These are phyloP conservation scores for Xylaria longipes DNA, from an alignment of 495 filamentous ascomycete species.

Conservation along the genomic window DNA sequence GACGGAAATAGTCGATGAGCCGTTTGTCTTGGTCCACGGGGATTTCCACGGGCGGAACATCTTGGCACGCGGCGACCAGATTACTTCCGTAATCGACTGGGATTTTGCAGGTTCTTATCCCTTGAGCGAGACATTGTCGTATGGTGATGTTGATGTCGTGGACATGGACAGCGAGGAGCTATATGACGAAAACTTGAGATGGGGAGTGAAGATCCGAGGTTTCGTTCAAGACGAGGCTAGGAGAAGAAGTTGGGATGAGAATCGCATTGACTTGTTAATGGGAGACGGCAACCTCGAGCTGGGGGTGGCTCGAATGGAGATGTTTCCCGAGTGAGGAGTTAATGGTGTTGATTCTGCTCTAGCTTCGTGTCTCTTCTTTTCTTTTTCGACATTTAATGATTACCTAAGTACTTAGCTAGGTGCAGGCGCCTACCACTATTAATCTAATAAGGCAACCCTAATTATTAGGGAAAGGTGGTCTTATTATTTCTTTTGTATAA, in stretches of 20 bases:
- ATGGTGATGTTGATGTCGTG: background rate
- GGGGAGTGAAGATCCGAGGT: background rate
- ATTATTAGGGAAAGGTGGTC: too few species aligned
- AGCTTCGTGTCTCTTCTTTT: background rate
- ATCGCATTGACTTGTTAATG: background rate
- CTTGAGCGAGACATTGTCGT: background rate
- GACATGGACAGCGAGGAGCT: background rate
- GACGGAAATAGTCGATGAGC: constrained; percentile 1
- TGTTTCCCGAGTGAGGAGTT: background rate
- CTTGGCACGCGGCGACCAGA: constrained; percentile 5
- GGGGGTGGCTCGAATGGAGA: background rate
- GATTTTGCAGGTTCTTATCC: constrained; percentile 16
- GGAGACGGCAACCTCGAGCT: background rate
- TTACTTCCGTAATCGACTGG: constrained; percentile 1
- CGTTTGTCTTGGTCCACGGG: constrained; percentile 5
- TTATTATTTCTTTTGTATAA: background rate
- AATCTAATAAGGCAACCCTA: too few species aligned
- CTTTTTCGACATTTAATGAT: background rate
- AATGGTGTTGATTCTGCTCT: background rate
- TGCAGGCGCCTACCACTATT: background rate
- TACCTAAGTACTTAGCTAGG: background rate
- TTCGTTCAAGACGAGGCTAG: background rate
- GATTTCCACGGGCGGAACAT: constrained; percentile 5
- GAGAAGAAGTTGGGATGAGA: constrained; percentile 9
- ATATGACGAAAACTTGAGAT: background rate